Evolutionary conservation across 495 filamentous ascomycete species (phyloP).

Genomic region (Hypoxylon subgilvum): DNA sequence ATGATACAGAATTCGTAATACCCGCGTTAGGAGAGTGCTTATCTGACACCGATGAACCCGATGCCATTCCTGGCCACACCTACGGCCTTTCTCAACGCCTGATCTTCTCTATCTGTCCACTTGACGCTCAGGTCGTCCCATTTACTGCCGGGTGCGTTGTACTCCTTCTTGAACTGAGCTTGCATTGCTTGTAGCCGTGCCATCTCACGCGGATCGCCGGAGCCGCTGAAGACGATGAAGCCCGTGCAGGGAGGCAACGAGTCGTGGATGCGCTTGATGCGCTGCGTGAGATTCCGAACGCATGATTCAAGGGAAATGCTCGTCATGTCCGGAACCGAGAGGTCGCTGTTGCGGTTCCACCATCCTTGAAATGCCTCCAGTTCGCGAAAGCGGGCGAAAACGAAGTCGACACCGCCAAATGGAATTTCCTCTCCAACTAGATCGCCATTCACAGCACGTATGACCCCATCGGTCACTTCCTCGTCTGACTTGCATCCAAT

Average conservation of each 20-base stretch:
- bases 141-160: slow-evolving; percentile 67
- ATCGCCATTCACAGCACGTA: slow-evolving; percentile 72
- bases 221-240: slow-evolving; percentile 86
- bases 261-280: slow-evolving; percentile 74
- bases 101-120: slow-evolving; percentile 90
- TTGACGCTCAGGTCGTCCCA: slow-evolving; percentile 88
- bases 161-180: slow-evolving; percentile 75
- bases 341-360: slow-evolving; percentile 68
- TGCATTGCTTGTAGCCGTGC: slow-evolving; percentile 75
- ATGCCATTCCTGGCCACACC: slow-evolving; percentile 74
- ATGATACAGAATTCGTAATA: not conserved
- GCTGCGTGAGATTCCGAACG: slow-evolving; percentile 52
- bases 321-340: slow-evolving; percentile 29
- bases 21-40: slow-evolving; percentile 4
- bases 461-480: slow-evolving; percentile 73
- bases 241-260: slow-evolving; percentile 81
- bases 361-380: slow-evolving; percentile 82
- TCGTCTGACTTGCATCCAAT: slow-evolving; percentile 78
- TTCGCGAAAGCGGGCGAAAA: slow-evolving; percentile 86
- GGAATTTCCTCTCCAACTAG: slow-evolving; percentile 65
- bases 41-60: slow-evolving; percentile 82
- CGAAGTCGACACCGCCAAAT: slow-evolving; percentile 78
- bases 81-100: slow-evolving; percentile 74
- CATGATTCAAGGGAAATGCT: slow-evolving; percentile 58
- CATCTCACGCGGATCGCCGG: slow-evolving; percentile 84